phyloP scores from a whole-genome alignment of 2,329 filamentous ascomycete species.

The Tolypocladium paradoxum region DNA sequence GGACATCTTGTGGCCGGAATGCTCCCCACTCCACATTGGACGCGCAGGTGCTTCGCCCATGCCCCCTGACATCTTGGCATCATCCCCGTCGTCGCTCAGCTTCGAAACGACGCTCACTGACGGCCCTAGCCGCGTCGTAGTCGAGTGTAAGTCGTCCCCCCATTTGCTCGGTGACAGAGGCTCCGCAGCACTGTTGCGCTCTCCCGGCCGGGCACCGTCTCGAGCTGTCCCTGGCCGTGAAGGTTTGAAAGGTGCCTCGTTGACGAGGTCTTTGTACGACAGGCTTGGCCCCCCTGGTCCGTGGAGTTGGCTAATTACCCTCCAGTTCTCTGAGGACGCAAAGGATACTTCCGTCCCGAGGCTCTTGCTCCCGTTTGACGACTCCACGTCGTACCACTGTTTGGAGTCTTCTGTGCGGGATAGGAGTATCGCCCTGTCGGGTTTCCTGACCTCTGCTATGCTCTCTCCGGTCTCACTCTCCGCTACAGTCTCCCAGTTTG shows the following conservation, averaged over 20 bases:
- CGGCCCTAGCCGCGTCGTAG: constrained; percentile 3
- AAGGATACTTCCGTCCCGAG: constrained; percentile 20
- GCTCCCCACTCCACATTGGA: constrained; percentile 7
- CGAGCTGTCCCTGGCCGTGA: constrained; percentile 15
- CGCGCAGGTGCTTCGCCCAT: background rate
- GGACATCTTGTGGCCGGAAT: constrained; percentile 9
- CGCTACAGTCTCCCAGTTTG: constrained; percentile 10
- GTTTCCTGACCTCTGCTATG: constrained; percentile 12
- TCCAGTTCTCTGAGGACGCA: constrained; percentile 26
- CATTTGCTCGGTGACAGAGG: constrained; percentile 5
- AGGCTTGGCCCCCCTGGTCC: constrained; percentile 16
- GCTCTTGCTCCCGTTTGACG: constrained; percentile 11
- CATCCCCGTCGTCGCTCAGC: constrained; percentile 2
- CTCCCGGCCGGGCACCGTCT: constrained; percentile 7
- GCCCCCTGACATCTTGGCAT: constrained; percentile 6
- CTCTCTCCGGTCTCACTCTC: constrained; percentile 13
- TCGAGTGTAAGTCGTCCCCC: constrained; percentile 3
- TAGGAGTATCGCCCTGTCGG: constrained; percentile 11
- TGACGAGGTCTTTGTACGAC: constrained; percentile 22
- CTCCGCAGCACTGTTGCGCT: constrained; percentile 4
- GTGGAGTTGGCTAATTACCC: constrained; percentile 11
- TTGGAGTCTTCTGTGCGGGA: constrained; percentile 6
- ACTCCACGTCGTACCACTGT: constrained; percentile 13
- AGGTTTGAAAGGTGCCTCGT: constrained; percentile 27
- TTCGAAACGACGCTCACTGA: constrained; percentile 2